Evolutionary conservation across 257 asterid species (phyloP).

Genomic region (Ilex asprella): DNA sequence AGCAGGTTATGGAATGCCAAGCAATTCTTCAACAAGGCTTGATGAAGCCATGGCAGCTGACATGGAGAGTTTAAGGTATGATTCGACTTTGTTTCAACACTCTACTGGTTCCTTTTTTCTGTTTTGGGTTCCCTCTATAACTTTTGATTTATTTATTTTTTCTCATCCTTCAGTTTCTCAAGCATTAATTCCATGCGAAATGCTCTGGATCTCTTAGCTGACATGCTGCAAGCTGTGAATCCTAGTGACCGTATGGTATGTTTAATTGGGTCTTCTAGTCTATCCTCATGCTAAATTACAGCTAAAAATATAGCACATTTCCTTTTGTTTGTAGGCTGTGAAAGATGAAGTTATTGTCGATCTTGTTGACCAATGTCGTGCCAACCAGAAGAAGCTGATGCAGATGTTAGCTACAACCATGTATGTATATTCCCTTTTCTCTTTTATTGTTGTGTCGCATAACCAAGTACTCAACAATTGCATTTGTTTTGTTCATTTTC

Average conservation of each 20-base stretch:
- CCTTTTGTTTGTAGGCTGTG: slow-evolving; percentile 40
- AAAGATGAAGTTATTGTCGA: slow-evolving; percentile 72
- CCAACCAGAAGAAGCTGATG: slow-evolving; percentile 79
- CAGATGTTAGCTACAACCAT: slow-evolving; percentile 56
- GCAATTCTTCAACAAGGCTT: slow-evolving; percentile 77
- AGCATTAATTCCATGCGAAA: slow-evolving; percentile 52
- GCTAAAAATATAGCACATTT: slow-evolving; percentile 1
- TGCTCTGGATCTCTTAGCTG: slow-evolving; percentile 62
- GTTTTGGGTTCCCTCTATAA: too few relatives aligned
- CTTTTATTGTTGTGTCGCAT: not conserved
- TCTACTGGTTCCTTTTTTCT: not conserved
- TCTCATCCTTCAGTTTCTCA: slow-evolving; percentile 33
- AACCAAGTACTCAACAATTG: too few relatives aligned
- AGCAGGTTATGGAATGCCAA: slow-evolving; percentile 93
- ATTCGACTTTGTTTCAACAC: not conserved
- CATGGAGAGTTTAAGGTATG: slow-evolving; percentile 53
- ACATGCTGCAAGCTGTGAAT: slow-evolving; percentile 78
- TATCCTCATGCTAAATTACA: slow-evolving; percentile 1
- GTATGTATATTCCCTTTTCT: slow-evolving; percentile 23
- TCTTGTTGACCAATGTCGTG: slow-evolving; percentile 72
- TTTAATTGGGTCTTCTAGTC: not conserved
- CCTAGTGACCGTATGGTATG: slow-evolving; percentile 54
- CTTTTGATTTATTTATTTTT: not conserved
- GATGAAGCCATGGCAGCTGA: slow-evolving; percentile 88
- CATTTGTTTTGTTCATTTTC: too few relatives aligned